These are phyloP conservation scores for Syzygium malaccense DNA, from an alignment of 441 rosid genomes.

Conservation along the genomic window DNA sequence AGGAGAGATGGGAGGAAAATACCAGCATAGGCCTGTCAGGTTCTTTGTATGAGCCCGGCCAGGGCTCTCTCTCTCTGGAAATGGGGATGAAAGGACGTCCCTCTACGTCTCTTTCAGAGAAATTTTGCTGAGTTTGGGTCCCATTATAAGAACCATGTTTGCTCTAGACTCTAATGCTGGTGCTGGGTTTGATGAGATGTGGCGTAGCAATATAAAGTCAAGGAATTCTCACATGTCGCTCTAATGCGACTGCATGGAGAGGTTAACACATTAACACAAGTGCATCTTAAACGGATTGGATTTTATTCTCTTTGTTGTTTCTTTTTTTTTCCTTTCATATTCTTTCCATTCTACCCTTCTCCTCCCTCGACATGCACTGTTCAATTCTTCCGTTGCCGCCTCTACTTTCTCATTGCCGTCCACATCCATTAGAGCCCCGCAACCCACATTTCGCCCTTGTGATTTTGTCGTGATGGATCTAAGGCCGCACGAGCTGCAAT, in stretches of 20 bases:
- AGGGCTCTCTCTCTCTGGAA: neutral
- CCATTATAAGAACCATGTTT: neutral
- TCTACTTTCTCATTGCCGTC: neutral
- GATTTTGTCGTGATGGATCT: neutral
- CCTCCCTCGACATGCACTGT: neutral
- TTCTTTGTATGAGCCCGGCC: constrained; percentile 17
- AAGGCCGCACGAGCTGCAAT: no score
- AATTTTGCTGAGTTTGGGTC: neutral
- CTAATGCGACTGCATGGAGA: neutral
- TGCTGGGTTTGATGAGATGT: neutral
- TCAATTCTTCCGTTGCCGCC: neutral
- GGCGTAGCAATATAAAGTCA: neutral
- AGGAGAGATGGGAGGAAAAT: constrained; percentile 6
- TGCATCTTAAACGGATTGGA: neutral
- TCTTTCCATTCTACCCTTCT: neutral
- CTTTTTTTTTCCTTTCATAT: neutral
- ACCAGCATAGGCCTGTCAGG: constrained; percentile 25
- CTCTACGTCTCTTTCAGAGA: neutral
- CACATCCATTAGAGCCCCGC: neutral
- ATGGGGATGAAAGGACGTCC: neutral
- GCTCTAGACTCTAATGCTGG: neutral
- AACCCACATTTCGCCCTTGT: neutral
- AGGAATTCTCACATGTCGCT: neutral
- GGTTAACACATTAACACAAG: neutral
- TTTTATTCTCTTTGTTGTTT: neutral